phyloP scores from a whole-genome alignment of 352 stramenopile species.

The Globisporangium abappressorium region DNA sequence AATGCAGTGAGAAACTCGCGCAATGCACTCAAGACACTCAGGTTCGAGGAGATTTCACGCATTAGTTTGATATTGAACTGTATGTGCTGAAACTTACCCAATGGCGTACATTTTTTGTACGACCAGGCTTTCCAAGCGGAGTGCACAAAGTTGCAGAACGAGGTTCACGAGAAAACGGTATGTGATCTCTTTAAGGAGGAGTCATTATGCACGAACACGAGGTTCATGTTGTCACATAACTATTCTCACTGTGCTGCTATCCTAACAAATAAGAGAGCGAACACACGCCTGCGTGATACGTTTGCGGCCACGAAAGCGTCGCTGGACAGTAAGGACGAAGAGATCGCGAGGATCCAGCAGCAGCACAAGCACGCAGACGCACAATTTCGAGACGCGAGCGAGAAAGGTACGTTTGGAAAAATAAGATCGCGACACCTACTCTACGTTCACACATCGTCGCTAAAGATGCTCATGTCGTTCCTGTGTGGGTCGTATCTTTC shows the following conservation, averaged over 20 bases:
- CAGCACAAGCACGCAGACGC: conserved; percentile 26
- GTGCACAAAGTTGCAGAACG: conserved; percentile 30
- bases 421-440: too few species aligned
- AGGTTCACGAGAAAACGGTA: conserved; percentile 54
- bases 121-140: conserved; percentile 36
- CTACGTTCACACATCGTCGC: too few species aligned
- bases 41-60: conserved; percentile 10
- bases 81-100: background rate
- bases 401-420: conserved; percentile 26
- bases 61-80: background rate
- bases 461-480: too few species aligned
- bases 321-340: conserved; percentile 38
- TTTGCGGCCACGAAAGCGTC: conserved; percentile 49
- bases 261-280: conserved; percentile 38
- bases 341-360: conserved; percentile 36
- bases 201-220: background rate
- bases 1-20: conserved; percentile 23
- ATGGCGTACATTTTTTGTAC: background rate
- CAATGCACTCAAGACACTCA: conserved; percentile 23
- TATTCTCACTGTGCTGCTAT: background rate
- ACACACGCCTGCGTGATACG: conserved; percentile 46
- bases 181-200: background rate
- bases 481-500: too few species aligned
- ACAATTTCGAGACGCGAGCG: conserved; percentile 28
- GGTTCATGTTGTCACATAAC: background rate